A percentile compares a stretch with the other conserved stretches of the same genome.
Conservation (phyloP, 2,329 filamentous ascomycete species). For the Fusarium vanettenii region DNA sequence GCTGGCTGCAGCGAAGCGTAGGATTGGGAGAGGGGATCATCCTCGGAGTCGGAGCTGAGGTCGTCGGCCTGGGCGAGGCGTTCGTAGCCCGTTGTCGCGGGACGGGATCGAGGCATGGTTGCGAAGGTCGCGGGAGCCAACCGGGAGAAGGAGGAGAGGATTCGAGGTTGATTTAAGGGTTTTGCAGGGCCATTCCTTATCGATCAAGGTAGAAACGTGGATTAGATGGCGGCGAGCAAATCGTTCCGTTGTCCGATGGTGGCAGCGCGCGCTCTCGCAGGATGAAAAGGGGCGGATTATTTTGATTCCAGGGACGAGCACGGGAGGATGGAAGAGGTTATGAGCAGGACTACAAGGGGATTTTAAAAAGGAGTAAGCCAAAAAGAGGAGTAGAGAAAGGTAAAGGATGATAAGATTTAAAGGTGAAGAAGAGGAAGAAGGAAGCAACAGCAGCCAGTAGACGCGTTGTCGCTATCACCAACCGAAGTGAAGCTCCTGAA, state of each 20-base stretch:
- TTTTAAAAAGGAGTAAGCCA: conserved; percentile 9
- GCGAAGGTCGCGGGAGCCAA: background rate
- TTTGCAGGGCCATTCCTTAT: conserved; percentile 33
- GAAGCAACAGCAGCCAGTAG: background rate
- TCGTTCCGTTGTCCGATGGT: conserved; percentile 8
- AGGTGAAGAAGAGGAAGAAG: conserved; percentile 5
- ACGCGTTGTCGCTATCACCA: background rate
- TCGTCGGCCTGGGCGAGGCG: conserved; percentile 85
- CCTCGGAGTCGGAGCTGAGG: conserved; percentile 77
- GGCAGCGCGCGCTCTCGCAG: conserved; percentile 12
- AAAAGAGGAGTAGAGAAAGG: conserved; percentile 8
- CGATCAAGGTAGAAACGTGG: background rate
- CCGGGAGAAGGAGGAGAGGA: conserved; percentile 1
- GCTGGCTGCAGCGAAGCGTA: conserved; percentile 67
- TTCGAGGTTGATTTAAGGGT: conserved; percentile 11
- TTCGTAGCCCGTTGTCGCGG: conserved; percentile 84
- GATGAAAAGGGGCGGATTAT: conserved; percentile 14
- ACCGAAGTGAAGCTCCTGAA: conserved; percentile 25
- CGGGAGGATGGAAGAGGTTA: conserved; percentile 1
- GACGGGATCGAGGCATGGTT: conserved; percentile 74
- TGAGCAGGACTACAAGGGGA: conserved; percentile 6
- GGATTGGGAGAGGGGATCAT: conserved; percentile 66
- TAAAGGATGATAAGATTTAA: conserved; percentile 4
- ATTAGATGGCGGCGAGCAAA: background rate
- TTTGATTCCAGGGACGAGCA: background rate